Percentiles rank a stretch among this genome's conserved stretches.
Evolutionary conservation across 768 basidiomycete species (phyloP).

Genomic region (Suillus lakei): DNA sequence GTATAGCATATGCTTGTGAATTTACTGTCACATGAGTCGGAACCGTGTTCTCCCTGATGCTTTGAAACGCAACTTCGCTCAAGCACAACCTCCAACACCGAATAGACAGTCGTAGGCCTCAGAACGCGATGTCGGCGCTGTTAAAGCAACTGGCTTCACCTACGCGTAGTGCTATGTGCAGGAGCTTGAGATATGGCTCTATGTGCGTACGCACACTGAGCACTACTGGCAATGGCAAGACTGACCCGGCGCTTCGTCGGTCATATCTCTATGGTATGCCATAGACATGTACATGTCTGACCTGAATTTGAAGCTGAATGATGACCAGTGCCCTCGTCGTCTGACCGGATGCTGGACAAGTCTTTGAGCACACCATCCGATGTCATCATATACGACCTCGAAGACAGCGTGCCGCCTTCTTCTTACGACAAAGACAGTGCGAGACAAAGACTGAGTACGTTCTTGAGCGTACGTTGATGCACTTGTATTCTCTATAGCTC

Average conservation of each 20-base stretch:
- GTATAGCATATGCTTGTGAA: neutral
- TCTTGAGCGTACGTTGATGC: conserved; percentile 52
- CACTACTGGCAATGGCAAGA: neutral
- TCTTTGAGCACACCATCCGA: conserved; percentile 69
- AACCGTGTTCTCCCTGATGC: neutral
- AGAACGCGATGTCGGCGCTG: neutral
- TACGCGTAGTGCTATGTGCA: no score
- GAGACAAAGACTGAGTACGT: conserved; percentile 55
- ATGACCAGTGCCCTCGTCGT: conserved; percentile 73
- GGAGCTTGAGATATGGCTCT: neutral
- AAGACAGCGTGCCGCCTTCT: conserved; percentile 80
- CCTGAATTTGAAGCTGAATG: conserved; percentile 1
- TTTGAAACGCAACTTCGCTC: neutral
- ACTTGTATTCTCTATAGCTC: conserved; percentile 9
- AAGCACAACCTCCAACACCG: neutral
- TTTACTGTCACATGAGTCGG: neutral
- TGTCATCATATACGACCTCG: conserved; percentile 85
- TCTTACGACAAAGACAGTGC: conserved; percentile 62
- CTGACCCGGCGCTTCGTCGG: conserved; percentile 2
- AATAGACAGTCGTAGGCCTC: neutral
- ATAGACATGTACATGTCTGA: neutral
- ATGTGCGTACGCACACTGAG: neutral
- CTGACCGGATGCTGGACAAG: conserved; percentile 82
- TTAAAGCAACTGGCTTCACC: neutral
- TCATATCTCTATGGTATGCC: conserved; percentile 6